Evolutionary conservation across 2,329 filamentous ascomycete species (phyloP).

Genomic region (Penicillium janthinellum): DNA sequence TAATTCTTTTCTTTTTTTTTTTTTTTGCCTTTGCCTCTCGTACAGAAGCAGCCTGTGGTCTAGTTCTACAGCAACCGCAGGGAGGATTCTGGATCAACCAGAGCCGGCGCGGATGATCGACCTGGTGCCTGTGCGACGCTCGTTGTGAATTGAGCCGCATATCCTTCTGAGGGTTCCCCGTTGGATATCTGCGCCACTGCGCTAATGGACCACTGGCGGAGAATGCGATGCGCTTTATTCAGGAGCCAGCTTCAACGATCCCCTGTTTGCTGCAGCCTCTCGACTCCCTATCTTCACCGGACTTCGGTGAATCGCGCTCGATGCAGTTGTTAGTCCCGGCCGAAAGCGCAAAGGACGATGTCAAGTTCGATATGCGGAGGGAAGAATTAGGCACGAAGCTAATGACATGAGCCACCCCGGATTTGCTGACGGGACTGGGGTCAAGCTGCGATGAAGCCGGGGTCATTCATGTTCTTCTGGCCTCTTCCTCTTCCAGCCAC

Average conservation of each 20-base stretch:
- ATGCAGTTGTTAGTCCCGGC: conserved; percentile 19
- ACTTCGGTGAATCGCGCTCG: conserved; percentile 12
- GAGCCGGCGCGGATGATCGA: conserved; percentile 25
- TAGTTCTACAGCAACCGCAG: conserved; percentile 6
- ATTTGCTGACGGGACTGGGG: not conserved
- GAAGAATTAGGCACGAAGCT: not conserved
- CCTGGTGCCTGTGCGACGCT: conserved; percentile 34
- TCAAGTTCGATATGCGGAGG: not conserved
- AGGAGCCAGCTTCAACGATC: conserved; percentile 8
- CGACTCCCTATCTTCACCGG: conserved; percentile 15
- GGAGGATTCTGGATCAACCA: conserved; percentile 4
- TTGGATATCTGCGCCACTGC: conserved; percentile 20
- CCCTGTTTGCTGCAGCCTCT: conserved; percentile 22
- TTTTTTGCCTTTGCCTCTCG: not conserved
- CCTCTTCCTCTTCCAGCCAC: not conserved
- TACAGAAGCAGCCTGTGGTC: not conserved
- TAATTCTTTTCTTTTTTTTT: not conserved
- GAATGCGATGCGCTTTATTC: conserved; percentile 9
- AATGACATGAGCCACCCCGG: not conserved
- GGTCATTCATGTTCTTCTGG: not conserved
- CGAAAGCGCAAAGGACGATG: conserved; percentile 1
- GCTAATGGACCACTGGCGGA: not conserved
- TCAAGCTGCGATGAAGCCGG: not conserved
- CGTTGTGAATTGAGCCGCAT: conserved; percentile 32
- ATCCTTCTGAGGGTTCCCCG: conserved; percentile 33